Conservation (phyloP, 108 stramenopile genomes). For the Fragilariopsis cylindrus region DNA sequence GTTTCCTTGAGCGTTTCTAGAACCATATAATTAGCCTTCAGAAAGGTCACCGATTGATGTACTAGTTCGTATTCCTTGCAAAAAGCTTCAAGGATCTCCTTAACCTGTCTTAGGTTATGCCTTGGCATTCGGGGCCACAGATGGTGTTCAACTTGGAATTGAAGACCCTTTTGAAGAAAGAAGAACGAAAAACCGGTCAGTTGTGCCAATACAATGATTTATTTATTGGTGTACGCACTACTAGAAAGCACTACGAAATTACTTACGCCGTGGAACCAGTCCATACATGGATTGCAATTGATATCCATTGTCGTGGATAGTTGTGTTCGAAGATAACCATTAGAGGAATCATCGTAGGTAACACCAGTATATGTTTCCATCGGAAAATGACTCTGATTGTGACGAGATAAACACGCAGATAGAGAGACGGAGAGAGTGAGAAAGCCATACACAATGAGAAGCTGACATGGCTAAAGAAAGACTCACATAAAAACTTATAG, state of each 20-base stretch:
- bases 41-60: slow-evolving; percentile 64
- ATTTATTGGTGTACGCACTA: no score
- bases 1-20: slow-evolving; percentile 15
- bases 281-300: slow-evolving; percentile 73
- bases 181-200: no score
- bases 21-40: slow-evolving; percentile 32
- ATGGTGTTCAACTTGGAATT: slow-evolving; percentile 94
- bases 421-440: slow-evolving; percentile 69
- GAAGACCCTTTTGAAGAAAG: slow-evolving; percentile 53
- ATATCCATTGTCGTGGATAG: slow-evolving; percentile 79
- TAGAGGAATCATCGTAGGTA: slow-evolving; percentile 45
- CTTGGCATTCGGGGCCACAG: slow-evolving; percentile 88
- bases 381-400: slow-evolving; percentile 29
- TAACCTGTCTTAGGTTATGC: slow-evolving; percentile 77
- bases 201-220: no score
- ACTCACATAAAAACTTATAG: no score
- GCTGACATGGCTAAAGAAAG: no score
- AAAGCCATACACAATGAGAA: slow-evolving; percentile 29
- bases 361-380: slow-evolving; percentile 30
- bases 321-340: slow-evolving; percentile 64
- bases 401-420: no score
- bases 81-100: slow-evolving; percentile 58
- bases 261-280: slow-evolving; percentile 85
- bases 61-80: slow-evolving; percentile 75
- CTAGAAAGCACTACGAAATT: no score